phyloP scores from a whole-genome alignment of 2,329 filamentous ascomycete genomes.

The Colletotrichum tanaceti region DNA sequence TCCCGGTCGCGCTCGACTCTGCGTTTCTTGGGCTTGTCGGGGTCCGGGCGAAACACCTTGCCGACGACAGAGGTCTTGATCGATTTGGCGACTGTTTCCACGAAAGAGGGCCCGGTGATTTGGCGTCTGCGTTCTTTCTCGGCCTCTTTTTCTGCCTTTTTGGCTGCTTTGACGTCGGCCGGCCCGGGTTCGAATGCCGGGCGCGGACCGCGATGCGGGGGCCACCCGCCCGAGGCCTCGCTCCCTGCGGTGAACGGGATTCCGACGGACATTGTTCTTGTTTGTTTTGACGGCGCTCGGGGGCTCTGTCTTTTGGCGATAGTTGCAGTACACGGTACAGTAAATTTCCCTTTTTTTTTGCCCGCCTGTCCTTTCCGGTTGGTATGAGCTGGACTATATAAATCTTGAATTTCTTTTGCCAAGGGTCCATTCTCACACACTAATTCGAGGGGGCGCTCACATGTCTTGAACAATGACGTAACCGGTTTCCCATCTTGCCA shows the following conservation, averaged over 20 bases:
- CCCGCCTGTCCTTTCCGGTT: not conserved
- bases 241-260: constrained; percentile 31
- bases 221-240: constrained; percentile 26
- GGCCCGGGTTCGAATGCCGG: constrained; percentile 25
- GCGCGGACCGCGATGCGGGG: constrained; percentile 14
- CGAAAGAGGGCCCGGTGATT: not conserved
- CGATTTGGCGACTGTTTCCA: not conserved
- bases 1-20: not conserved
- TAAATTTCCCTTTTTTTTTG: not conserved
- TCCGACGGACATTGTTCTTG: constrained; percentile 5
- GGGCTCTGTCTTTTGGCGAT: not conserved
- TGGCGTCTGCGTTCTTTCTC: constrained; percentile 9
- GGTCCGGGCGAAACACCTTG: not conserved
- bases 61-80: constrained; percentile 11
- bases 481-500: not conserved
- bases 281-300: not conserved
- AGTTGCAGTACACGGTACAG: too few species aligned
- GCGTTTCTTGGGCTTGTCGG: constrained; percentile 15
- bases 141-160: constrained; percentile 38
- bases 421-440: too few species aligned
- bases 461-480: not conserved
- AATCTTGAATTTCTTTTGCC: too few species aligned
- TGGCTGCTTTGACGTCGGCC: constrained; percentile 32
- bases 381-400: not conserved
- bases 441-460: too few species aligned